These are phyloP conservation scores for Cornus kousa DNA, from an alignment of 148 eudicot species.

Conservation along the genomic window DNA sequence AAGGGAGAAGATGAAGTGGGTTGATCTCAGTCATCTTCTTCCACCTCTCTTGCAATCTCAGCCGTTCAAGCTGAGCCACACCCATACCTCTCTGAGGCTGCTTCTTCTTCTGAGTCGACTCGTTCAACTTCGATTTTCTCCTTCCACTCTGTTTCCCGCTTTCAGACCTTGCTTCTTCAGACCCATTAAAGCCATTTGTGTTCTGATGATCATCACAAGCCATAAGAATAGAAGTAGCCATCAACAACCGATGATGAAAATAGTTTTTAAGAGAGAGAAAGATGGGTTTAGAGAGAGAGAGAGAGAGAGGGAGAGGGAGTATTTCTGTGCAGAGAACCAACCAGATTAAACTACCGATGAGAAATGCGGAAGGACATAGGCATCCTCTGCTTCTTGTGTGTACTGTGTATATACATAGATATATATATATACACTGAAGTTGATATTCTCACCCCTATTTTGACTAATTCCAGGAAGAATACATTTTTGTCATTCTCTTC, in stretches of 20 bases:
- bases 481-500: not conserved
- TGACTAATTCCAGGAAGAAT: not conserved
- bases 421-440: not conserved
- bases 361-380: slow-evolving; percentile 24
- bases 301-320: not conserved
- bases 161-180: not conserved
- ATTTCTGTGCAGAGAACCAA: not conserved
- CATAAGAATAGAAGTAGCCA: slow-evolving; percentile 26
- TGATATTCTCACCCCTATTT: not conserved
- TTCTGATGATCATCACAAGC: slow-evolving; percentile 8
- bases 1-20: not conserved
- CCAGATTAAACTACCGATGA: slow-evolving; percentile 19
- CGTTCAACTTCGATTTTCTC: slow-evolving; percentile 22
- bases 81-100: slow-evolving; percentile 65
- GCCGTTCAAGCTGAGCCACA: slow-evolving; percentile 58
- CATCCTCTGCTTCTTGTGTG: slow-evolving; percentile 8
- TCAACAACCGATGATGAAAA: not conserved
- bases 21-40: slow-evolving; percentile 21
- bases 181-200: not conserved
- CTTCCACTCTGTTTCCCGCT: slow-evolving; percentile 17
- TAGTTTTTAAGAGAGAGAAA: not conserved
- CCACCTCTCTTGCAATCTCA: slow-evolving; percentile 20
- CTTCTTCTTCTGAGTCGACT: slow-evolving; percentile 31
- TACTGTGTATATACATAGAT: not conserved
- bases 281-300: not conserved